A percentile compares a stretch with the other conserved stretches of the same genome.
phyloP scores from a whole-genome alignment of 257 asterid genomes.

The Striga asiatica region DNA sequence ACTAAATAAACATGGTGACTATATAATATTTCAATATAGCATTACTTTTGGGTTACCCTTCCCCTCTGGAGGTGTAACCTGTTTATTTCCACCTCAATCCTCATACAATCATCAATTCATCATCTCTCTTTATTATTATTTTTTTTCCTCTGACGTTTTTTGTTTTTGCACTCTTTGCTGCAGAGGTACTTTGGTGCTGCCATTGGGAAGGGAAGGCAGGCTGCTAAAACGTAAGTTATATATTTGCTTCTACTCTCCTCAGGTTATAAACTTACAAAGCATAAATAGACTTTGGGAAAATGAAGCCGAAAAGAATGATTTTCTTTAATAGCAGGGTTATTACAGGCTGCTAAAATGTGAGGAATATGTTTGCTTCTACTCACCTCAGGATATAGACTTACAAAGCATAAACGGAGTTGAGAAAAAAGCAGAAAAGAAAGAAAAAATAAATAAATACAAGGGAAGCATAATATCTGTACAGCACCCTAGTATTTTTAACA shows the following conservation, averaged over 20 bases:
- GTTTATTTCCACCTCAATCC: background rate
- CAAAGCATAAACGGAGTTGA: no score
- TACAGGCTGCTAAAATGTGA: no score
- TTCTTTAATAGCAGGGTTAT: no score
- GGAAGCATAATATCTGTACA: background rate
- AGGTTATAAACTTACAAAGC: background rate
- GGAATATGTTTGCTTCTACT: no score
- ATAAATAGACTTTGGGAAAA: background rate
- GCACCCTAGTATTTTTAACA: background rate
- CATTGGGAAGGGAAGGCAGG: conserved; percentile 93
- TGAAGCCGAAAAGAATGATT: no score
- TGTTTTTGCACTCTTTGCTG: background rate
- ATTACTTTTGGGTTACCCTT: background rate
- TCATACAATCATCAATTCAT: background rate
- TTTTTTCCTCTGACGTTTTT: no score
- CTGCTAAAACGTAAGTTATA: conserved; percentile 83
- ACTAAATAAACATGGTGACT: background rate
- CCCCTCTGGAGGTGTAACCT: no score
- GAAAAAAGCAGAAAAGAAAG: no score
- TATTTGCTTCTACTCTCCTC: background rate
- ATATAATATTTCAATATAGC: background rate
- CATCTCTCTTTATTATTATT: background rate
- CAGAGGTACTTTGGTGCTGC: conserved; percentile 94
- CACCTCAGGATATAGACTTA: no score
- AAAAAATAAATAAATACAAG: no score